Percentiles rank a stretch among this genome's conserved stretches.
These are phyloP conservation scores for Vanrija humicola DNA, from an alignment of 1,284 basidiomycete species.

Conservation along the genomic window DNA sequence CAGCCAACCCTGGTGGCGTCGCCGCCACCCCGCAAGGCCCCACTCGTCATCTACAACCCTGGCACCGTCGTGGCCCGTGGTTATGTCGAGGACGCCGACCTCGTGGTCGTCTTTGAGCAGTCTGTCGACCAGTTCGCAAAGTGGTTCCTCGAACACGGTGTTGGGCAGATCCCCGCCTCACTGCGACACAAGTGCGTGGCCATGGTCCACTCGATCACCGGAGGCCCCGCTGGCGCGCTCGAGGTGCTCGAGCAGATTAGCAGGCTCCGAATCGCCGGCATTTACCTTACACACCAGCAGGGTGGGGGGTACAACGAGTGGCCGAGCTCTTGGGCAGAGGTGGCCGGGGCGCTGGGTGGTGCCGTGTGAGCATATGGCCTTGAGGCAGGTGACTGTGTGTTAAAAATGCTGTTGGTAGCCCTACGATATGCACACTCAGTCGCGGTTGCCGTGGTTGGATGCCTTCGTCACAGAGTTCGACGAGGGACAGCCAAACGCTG, in stretches of 20 bases:
- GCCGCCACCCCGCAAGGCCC: not conserved
- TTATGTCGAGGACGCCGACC: slow-evolving; percentile 4
- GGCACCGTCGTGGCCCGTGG: slow-evolving; percentile 3
- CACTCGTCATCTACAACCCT: slow-evolving; percentile 6
- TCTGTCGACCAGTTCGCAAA: not conserved
- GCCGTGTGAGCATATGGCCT: not conserved
- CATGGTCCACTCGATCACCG: slow-evolving; percentile 6
- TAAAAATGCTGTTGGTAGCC: too few relatives aligned
- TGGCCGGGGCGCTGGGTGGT: not conserved
- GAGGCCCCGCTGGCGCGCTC: not conserved
- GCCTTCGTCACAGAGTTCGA: too few relatives aligned
- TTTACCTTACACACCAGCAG: slow-evolving; percentile 5
- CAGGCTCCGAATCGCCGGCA: slow-evolving; percentile 2
- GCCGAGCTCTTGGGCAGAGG: not conserved
- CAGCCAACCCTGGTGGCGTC: too few relatives aligned
- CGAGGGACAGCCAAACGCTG: too few relatives aligned
- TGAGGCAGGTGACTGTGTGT: too few relatives aligned
- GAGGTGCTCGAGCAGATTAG: not conserved
- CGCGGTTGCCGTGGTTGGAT: too few relatives aligned
- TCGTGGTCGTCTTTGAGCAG: slow-evolving; percentile 9
- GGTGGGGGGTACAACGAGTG: slow-evolving; percentile 5
- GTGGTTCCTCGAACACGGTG: slow-evolving; percentile 2
- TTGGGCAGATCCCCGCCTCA: not conserved
- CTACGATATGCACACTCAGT: too few relatives aligned
- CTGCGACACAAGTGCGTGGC: slow-evolving; percentile 3